Base-by-base conservation (phyloP, 345 rosid genomes). In the Atalantia buxifolia region DNA sequence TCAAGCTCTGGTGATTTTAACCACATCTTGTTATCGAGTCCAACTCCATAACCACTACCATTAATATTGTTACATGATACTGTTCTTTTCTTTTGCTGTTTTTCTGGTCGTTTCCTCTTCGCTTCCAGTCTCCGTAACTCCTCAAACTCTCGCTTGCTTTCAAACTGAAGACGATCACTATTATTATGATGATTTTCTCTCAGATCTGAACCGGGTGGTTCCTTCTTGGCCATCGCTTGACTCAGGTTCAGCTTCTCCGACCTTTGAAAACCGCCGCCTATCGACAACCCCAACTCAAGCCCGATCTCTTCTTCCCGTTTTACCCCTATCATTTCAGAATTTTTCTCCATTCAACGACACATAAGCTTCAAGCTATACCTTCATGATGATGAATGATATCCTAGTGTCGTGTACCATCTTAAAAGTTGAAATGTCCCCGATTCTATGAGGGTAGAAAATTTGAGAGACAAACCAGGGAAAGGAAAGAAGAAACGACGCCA, bases 201-300 rank as follows among this genome's bases (percentile, higher is more conserved):
- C 18, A 45, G 50, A 45, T 45, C 50, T 45, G 14, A 59, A 28
- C 48, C 56, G 62, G 6, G 40, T 59, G 48, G 7, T 33, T 79
- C 84, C 3, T 69, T 74, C 69, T 78, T 74, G 28, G 64, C 10
- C 50, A 13, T 45, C 50, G 16, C 50, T 18, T 45, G 16, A 45
- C 50, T 13, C 55, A 72, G 81, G 25, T 81, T 82, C 48, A 66
- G 61, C 48, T 80, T 83, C 61, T 81, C 81, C n/a, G 69, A 40
- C 80, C 71, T 83, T n/a, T 64, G 81, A 68, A 83, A 85, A 66
- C 85, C 77, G 77, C 94, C 87, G 66, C 93, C 93, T 0, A 89
- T 80, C 6, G 94, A 92, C 67, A 90, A 86, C 7, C 87, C 87
- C 64, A 92, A 81, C 71, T 90, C 97, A 9, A 92, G 87, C 87